Percentiles rank a stretch among this genome's conserved stretches.
Conservation (phyloP, 2,329 filamentous ascomycete genomes). For the Teratosphaeria gauchensis region DNA sequence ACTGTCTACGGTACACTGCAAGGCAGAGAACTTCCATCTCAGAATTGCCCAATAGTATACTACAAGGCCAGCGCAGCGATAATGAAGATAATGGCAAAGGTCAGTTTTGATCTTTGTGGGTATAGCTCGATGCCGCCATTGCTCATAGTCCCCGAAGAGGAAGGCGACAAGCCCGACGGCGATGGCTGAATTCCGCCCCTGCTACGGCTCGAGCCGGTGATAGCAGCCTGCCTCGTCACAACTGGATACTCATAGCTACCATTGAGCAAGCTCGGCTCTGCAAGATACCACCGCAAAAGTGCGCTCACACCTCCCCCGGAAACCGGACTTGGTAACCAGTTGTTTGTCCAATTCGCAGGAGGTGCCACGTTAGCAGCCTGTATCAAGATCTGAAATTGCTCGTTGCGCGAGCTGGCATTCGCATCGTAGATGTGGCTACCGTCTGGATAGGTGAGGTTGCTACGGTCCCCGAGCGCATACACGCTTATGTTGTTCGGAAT, state of each 20-base stretch:
- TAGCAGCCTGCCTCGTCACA: conserved; percentile 2
- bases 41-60: too few species aligned
- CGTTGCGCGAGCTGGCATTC: neutral
- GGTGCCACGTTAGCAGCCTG: conserved; percentile 9
- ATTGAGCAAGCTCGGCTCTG: conserved; percentile 4
- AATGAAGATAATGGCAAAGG: too few species aligned
- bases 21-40: too few species aligned
- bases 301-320: conserved; percentile 3
- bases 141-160: neutral
- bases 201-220: neutral
- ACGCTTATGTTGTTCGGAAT: conserved; percentile 7
- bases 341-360: conserved; percentile 12
- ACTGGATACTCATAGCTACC: conserved; percentile 8
- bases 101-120: too few species aligned
- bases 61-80: too few species aligned
- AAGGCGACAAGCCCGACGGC: neutral
- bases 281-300: conserved; percentile 7
- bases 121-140: neutral
- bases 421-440: conserved; percentile 7
- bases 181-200: neutral
- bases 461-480: conserved; percentile 12
- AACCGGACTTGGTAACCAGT: conserved; percentile 9
- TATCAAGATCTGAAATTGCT: conserved; percentile 12
- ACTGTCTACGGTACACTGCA: too few species aligned
- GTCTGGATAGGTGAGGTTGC: conserved; percentile 9